Evolutionary conservation across 2,329 filamentous ascomycete species (phyloP).

Genomic region (Thelonectria blattea): DNA sequence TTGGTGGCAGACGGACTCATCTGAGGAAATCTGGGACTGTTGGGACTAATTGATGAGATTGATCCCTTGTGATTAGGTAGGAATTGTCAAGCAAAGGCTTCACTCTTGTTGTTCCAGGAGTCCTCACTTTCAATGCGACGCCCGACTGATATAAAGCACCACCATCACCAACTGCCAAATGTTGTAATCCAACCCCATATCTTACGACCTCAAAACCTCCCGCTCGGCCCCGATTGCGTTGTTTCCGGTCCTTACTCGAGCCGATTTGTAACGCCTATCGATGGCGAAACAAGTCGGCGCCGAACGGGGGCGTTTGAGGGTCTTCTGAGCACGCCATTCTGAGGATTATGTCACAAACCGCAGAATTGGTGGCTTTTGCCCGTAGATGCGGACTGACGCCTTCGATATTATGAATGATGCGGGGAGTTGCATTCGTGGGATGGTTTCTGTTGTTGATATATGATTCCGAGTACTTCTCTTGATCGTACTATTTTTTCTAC

Average conservation of each 20-base stretch:
- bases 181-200: slow-evolving; percentile 20
- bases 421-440: background rate
- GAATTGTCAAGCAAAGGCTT: too few relatives aligned
- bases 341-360: slow-evolving; percentile 30
- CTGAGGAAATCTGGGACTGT: background rate
- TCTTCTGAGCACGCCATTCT: slow-evolving; percentile 31
- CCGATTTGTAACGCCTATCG: slow-evolving; percentile 13
- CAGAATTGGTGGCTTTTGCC: slow-evolving; percentile 6
- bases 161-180: background rate
- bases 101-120: background rate
- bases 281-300: slow-evolving; percentile 5
- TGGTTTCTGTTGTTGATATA: background rate
- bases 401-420: slow-evolving; percentile 22
- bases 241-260: background rate
- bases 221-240: slow-evolving; percentile 21
- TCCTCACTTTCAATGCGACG: background rate
- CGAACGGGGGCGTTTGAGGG: slow-evolving; percentile 7
- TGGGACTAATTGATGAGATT: background rate
- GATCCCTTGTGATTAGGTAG: too few relatives aligned
- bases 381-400: slow-evolving; percentile 19
- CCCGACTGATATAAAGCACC: slow-evolving; percentile 7
- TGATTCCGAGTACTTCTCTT: slow-evolving; percentile 4
- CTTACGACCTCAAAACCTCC: slow-evolving; percentile 18
- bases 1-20: slow-evolving; percentile 29
- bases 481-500: slow-evolving; percentile 4